Conservation (phyloP, 441 rosid species). For the Dalechampia spathulata region DNA sequence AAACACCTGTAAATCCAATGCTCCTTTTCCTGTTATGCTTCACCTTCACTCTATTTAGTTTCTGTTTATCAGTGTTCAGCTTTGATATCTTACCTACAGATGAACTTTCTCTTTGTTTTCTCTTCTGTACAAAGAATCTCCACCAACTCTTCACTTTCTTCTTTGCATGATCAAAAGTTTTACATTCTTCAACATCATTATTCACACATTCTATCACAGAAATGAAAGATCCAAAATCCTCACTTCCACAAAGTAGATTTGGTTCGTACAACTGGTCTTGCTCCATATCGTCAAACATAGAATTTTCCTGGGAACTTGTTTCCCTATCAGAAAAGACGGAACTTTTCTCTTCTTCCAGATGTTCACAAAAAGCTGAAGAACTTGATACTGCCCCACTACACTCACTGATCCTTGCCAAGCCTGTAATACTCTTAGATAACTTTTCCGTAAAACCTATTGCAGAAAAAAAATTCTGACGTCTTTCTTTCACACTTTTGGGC, state of each 20-base stretch:
- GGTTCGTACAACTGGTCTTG: slow-evolving; percentile 10
- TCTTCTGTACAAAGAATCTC: slow-evolving; percentile 27
- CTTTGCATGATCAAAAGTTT: slow-evolving; percentile 16
- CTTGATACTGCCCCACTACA: slow-evolving; percentile 40
- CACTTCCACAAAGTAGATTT: slow-evolving; percentile 13
- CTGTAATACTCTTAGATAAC: slow-evolving; percentile 6
- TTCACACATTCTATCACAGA: slow-evolving; percentile 16
- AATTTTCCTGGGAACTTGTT: slow-evolving; percentile 25
- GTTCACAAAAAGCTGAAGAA: slow-evolving; percentile 18
- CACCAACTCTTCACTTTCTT: slow-evolving; percentile 49
- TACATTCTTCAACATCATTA: slow-evolving; percentile 18
- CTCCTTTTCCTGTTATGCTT: slow-evolving; percentile 50
- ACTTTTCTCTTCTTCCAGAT: slow-evolving; percentile 24
- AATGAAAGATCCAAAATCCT: slow-evolving; percentile 10
- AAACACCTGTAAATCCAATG: slow-evolving; percentile 64
- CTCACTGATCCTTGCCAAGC: slow-evolving; percentile 34
- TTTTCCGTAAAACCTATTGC: slow-evolving; percentile 41
- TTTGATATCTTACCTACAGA: slow-evolving; percentile 14
- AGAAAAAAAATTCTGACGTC: slow-evolving; percentile 47
- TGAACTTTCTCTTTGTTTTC: slow-evolving; percentile 13
- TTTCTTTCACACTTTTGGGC: slow-evolving; percentile 59
- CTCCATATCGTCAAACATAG: slow-evolving; percentile 30
- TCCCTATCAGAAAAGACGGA: slow-evolving; percentile 33
- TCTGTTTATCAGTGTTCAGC: slow-evolving; percentile 12
- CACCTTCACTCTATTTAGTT: slow-evolving; percentile 40